Percentiles rank a stretch among this genome's conserved stretches.
Conservation (phyloP, 306 rosid genomes). For the Fragaria nilgerrensis region DNA sequence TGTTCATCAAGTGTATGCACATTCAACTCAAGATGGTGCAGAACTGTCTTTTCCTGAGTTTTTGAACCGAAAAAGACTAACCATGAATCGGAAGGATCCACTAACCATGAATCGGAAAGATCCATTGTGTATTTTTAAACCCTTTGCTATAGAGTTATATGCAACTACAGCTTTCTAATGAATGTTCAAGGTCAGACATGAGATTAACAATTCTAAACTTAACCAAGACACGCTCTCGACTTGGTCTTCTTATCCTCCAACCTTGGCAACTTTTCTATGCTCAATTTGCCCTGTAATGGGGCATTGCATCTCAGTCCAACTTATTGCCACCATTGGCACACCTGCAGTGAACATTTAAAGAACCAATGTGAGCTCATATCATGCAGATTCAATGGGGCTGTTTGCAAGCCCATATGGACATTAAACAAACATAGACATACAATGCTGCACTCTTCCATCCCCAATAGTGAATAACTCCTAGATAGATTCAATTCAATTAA, state of each 20-base stretch:
- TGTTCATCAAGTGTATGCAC: too few relatives aligned
- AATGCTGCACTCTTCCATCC: not conserved
- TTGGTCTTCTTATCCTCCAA: constrained; percentile 44
- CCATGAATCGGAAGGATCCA: too few relatives aligned
- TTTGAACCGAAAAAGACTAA: too few relatives aligned
- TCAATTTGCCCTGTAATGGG: constrained; percentile 81
- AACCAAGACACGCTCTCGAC: not conserved
- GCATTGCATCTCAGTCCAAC: constrained; percentile 97
- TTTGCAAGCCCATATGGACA: not conserved
- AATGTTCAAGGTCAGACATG: not conserved
- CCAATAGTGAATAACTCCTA: not conserved
- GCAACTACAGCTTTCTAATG: too few relatives aligned
- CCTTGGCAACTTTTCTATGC: constrained; percentile 87
- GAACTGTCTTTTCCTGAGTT: too few relatives aligned
- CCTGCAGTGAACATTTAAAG: constrained; percentile 40
- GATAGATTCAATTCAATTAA: not conserved
- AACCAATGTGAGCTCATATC: constrained; percentile 25
- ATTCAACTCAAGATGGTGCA: too few relatives aligned
- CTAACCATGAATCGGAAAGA: too few relatives aligned
- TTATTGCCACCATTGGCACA: constrained; percentile 75
- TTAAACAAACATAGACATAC: not conserved
- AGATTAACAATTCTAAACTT: not conserved
- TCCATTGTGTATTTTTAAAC: too few relatives aligned
- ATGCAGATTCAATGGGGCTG: not conserved
- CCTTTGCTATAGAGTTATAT: too few relatives aligned